Evolutionary conservation across 1,139 yeast species (phyloP).

Genomic region (Geotrichum candidum): DNA sequence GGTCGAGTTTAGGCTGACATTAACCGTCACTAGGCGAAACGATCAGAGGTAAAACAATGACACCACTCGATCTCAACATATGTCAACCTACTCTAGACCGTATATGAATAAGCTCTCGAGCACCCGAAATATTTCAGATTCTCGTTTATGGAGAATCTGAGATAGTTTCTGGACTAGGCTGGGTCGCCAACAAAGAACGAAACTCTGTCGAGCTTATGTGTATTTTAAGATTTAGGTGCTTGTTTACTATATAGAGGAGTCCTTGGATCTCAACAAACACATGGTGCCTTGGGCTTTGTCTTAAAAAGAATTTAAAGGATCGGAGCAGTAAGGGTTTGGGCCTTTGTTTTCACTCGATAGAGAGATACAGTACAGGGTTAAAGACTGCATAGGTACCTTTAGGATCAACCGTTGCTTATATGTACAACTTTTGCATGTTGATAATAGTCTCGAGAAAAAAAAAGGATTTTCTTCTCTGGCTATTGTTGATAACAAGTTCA

Average conservation of each 20-base stretch:
- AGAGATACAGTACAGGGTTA: neutral
- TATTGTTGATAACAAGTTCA: too few relatives aligned
- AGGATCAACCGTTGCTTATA: neutral
- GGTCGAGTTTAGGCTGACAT: neutral
- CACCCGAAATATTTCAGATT: neutral
- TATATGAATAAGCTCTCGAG: neutral
- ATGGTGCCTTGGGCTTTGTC: neutral
- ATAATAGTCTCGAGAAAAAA: neutral
- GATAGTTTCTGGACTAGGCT: neutral
- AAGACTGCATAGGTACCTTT: neutral
- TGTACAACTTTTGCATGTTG: neutral
- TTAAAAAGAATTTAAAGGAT: neutral
- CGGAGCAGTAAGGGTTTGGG: neutral
- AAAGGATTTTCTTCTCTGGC: too few relatives aligned
- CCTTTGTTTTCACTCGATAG: neutral
- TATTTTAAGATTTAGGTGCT: neutral
- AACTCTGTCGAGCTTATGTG: neutral
- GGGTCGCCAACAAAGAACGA: neutral
- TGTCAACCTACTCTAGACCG: neutral
- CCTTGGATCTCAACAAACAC: neutral
- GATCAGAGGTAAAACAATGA: neutral
- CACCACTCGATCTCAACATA: neutral
- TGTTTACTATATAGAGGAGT: neutral
- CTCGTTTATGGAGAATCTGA: neutral
- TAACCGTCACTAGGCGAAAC: neutral